Base-by-base conservation (phyloP, 2,329 filamentous ascomycete genomes). In the Fusarium siculi region DNA sequence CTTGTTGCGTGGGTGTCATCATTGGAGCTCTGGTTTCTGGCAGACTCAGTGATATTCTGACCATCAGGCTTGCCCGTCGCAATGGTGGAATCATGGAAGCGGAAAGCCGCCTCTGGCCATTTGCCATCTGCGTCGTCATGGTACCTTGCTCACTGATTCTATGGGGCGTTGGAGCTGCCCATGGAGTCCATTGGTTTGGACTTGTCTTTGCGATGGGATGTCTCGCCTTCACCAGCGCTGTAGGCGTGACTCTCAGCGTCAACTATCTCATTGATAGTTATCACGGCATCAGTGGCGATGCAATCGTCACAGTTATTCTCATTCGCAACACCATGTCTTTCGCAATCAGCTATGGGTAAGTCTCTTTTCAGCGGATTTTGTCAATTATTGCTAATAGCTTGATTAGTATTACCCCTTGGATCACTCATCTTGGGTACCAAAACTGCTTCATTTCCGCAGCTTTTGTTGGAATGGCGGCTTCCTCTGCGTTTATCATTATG, bases 351-450 rank as follows among this genome's bases (percentile, higher is more conserved):
- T 82, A 82, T 32, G 80, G 74, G 75, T 75, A 54, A 59, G 75
- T 58, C 40, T 21, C 2, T 2, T 46, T 25, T 2, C 6, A 3
- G 7, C 18, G 6, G 0, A 2, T 7, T 11, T 46, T 0, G 6
- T 3, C 8, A 4, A 5, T 1, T 3, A 4, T 14, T 7, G 7
- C 60, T 77, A n/a, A 75, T 25, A 5, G 14, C 4, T 0, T 11
- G 14, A 1, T 7, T 18, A 90, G 87, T 15, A 82, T 86, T 21
- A 86, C 84, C 0, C 84, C 84, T 0, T 86, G 84, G 84, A 74
- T 85, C 1, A 81, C 78, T 2, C 71, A 81, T 10, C 74, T 84
- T 42, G 85, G 85, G 0, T 79, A 82, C 19, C 82, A 85, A 47
- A 85, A 85, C 61, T 82, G 83, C 8, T 86, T 82, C 52, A 75